Conservation (phyloP, 352 stramenopile genomes). For the Phytophthora hibernalis region DNA sequence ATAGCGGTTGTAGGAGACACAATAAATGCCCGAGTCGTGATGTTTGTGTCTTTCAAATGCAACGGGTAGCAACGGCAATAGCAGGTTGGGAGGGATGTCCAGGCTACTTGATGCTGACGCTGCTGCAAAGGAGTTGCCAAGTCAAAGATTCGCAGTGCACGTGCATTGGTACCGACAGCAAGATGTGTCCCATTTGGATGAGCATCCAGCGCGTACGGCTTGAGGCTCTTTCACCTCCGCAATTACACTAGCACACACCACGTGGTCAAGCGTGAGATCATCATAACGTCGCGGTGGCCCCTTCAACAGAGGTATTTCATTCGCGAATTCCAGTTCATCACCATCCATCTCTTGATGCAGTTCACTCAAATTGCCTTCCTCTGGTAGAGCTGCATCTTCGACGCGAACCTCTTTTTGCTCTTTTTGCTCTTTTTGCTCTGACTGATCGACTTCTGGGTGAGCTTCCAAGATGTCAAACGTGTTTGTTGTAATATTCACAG, state of each 20-base stretch:
- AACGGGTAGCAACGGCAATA: conserved; percentile 64
- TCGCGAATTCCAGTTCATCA: background rate
- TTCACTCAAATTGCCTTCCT: conserved; percentile 1
- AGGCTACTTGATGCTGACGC: conserved; percentile 10
- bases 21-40: conserved; percentile 66
- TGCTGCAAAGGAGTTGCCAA: conserved; percentile 35
- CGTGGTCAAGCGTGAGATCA: conserved; percentile 47
- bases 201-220: conserved; percentile 62
- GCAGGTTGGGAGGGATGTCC: conserved; percentile 21
- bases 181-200: conserved; percentile 45
- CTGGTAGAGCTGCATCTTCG: background rate
- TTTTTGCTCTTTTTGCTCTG: background rate
- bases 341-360: conserved; percentile 1
- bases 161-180: conserved; percentile 71
- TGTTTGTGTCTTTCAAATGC: conserved; percentile 67
- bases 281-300: conserved; percentile 32
- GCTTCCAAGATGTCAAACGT: background rate
- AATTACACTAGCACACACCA: conserved; percentile 56
- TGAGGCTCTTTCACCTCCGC: conserved; percentile 64
- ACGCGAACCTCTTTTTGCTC: no score
- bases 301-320: background rate
- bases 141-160: conserved; percentile 63
- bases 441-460: background rate
- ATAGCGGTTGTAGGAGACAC: conserved; percentile 47
- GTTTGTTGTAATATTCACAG: background rate